A percentile compares a stretch with the other conserved stretches of the same genome.
These are phyloP conservation scores for Spatholobus suberectus DNA, from an alignment of 306 rosid species.

Conservation along the genomic window DNA sequence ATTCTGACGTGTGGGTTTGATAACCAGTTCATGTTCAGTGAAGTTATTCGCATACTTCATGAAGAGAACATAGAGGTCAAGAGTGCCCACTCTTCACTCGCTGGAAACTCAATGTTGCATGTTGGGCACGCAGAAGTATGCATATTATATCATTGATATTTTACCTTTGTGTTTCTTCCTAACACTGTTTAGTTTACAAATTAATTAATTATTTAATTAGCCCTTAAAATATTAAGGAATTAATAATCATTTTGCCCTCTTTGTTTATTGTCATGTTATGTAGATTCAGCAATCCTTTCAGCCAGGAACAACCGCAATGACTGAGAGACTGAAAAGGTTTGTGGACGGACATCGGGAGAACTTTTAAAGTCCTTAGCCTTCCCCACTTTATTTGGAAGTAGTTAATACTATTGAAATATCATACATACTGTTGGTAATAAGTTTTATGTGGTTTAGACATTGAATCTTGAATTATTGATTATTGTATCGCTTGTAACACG, in stretches of 20 bases:
- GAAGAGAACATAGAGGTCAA: slow-evolving; percentile 60
- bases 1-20: slow-evolving; percentile 53
- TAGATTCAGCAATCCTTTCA: background rate
- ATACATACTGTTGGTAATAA: no score
- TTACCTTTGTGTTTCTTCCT: no score
- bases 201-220: background rate
- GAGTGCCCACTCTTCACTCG: slow-evolving; percentile 46
- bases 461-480: no score
- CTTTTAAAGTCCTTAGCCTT: no score
- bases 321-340: background rate
- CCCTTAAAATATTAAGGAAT: background rate
- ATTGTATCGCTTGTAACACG: no score
- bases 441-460: no score
- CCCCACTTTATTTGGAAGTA: no score
- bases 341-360: no score
- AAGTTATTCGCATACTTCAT: slow-evolving; percentile 59
- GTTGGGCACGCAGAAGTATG: slow-evolving; percentile 70
- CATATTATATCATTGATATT: no score
- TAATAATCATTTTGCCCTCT: background rate
- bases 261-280: background rate
- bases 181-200: background rate
- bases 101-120: slow-evolving; percentile 40
- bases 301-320: background rate
- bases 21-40: slow-evolving; percentile 54
- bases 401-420: no score